These are phyloP conservation scores for Arachnomyces sp. DNA, from an alignment of 2,329 filamentous ascomycete genomes.

Conservation along the genomic window DNA sequence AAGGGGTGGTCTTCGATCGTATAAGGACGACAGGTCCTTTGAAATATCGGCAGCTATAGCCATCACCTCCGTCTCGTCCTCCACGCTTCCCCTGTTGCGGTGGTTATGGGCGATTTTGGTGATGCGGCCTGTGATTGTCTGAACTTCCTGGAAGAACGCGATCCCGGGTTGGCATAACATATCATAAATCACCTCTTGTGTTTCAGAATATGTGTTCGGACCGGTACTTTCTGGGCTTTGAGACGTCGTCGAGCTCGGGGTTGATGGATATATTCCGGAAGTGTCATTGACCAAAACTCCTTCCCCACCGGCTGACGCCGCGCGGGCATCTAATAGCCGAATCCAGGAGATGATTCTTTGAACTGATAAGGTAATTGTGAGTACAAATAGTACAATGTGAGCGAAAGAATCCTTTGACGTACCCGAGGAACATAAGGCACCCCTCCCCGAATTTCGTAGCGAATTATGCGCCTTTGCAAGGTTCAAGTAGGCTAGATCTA, in stretches of 20 bases:
- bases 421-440: constrained; percentile 8
- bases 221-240: constrained; percentile 19
- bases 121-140: constrained; percentile 48
- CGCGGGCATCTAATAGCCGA: constrained; percentile 45
- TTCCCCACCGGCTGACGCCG: constrained; percentile 47
- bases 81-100: constrained; percentile 44
- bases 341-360: constrained; percentile 46
- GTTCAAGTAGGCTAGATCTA: constrained; percentile 41
- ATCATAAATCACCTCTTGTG: constrained; percentile 46
- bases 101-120: constrained; percentile 49
- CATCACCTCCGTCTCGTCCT: constrained; percentile 51
- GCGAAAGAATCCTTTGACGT: no score
- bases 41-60: constrained; percentile 43
- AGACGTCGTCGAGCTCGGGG: background rate
- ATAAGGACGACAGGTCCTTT: constrained; percentile 40
- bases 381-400: no score
- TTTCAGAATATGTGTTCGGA: constrained; percentile 17
- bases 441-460: constrained; percentile 32
- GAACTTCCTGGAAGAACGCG: constrained; percentile 49
- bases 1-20: constrained; percentile 42
- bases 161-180: constrained; percentile 48
- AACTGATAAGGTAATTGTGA: constrained; percentile 23
- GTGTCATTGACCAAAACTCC: constrained; percentile 42
- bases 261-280: background rate
- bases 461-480: constrained; percentile 43